Percentiles rank a stretch among this genome's conserved stretches.
phyloP scores from a whole-genome alignment of 2,329 filamentous ascomycete genomes.

The Remersonia thermophila region DNA sequence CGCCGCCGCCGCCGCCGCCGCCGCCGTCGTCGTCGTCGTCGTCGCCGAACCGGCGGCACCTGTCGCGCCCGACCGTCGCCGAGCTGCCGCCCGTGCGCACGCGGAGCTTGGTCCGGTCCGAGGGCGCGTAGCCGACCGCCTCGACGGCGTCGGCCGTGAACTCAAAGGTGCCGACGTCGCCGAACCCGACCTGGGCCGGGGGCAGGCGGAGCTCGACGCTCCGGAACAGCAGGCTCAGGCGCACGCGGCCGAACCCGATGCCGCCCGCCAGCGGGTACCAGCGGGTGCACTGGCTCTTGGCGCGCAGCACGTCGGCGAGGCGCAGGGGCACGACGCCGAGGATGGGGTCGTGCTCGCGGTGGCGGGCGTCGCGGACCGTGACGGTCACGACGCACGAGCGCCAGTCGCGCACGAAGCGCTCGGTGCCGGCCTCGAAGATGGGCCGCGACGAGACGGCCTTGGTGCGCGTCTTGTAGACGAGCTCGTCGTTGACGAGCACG shows the following conservation, averaged over 20 bases:
- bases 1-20: neutral
- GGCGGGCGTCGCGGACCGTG: conserved; percentile 75
- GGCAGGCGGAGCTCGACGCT: conserved; percentile 78
- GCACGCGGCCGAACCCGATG: conserved; percentile 78
- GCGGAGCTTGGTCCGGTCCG: conserved; percentile 61
- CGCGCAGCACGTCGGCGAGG: conserved; percentile 76
- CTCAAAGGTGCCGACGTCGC: conserved; percentile 92
- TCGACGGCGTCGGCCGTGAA: conserved; percentile 62
- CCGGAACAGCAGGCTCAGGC: conserved; percentile 81
- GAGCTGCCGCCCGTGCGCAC: conserved; percentile 76
- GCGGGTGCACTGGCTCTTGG: conserved; percentile 69
- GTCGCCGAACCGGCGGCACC: conserved; percentile 44
- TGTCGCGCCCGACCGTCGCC: conserved; percentile 52
- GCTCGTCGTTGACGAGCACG: conserved; percentile 75
- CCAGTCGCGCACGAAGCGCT: conserved; percentile 90
- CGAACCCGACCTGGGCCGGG: conserved; percentile 67
- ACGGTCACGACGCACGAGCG: conserved; percentile 74
- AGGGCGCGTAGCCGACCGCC: conserved; percentile 48
- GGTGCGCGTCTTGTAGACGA: conserved; percentile 83
- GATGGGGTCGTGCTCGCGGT: conserved; percentile 88
- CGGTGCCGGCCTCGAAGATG: conserved; percentile 94
- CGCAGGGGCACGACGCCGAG: conserved; percentile 85
- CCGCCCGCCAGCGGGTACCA: conserved; percentile 98
- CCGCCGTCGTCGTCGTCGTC: neutral
- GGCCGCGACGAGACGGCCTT: conserved; percentile 92